Evolutionary conservation across 208 protist genomes (phyloP).

Genomic region (Crithidia acanthocephali): DNA sequence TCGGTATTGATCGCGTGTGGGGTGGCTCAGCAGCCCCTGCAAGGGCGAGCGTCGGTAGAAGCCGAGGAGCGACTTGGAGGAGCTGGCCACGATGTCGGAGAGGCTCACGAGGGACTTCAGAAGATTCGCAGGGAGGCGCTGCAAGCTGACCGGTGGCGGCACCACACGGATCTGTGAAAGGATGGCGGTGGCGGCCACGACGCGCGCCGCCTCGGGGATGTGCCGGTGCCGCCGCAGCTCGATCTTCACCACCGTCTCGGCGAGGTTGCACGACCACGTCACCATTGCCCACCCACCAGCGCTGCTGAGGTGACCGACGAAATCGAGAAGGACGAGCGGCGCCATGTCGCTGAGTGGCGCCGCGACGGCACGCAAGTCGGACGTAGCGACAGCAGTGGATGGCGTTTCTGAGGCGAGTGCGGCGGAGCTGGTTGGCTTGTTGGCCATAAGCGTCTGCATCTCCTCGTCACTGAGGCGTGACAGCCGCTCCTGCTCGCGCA

Average conservation of each 20-base stretch:
- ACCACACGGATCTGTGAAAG: constrained; percentile 70
- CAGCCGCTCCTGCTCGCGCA: constrained; percentile 55
- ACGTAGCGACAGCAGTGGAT: neutral
- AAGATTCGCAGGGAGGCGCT: constrained; percentile 30
- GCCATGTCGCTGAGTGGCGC: constrained; percentile 36
- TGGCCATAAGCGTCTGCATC: constrained; percentile 8
- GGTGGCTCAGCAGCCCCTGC: constrained; percentile 45
- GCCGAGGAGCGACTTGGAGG: constrained; percentile 55
- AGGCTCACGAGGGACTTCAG: constrained; percentile 45
- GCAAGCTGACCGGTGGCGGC: constrained; percentile 27
- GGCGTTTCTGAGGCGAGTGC: neutral
- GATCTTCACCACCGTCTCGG: constrained; percentile 62
- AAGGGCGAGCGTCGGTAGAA: constrained; percentile 51
- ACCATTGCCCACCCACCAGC: constrained; percentile 74
- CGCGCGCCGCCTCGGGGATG: constrained; percentile 36
- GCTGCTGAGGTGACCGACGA: constrained; percentile 61
- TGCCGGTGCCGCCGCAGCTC: constrained; percentile 44
- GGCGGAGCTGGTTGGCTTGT: neutral
- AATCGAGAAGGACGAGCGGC: constrained; percentile 67
- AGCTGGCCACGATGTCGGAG: constrained; percentile 53
- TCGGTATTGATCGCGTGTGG: constrained; percentile 63
- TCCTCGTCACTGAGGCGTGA: constrained; percentile 36
- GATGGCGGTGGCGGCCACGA: constrained; percentile 46
- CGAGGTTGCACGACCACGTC: constrained; percentile 59
- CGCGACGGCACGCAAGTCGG: neutral